Conservation (phyloP, 108 stramenopile genomes). For the Chaetoceros muelleri region DNA sequence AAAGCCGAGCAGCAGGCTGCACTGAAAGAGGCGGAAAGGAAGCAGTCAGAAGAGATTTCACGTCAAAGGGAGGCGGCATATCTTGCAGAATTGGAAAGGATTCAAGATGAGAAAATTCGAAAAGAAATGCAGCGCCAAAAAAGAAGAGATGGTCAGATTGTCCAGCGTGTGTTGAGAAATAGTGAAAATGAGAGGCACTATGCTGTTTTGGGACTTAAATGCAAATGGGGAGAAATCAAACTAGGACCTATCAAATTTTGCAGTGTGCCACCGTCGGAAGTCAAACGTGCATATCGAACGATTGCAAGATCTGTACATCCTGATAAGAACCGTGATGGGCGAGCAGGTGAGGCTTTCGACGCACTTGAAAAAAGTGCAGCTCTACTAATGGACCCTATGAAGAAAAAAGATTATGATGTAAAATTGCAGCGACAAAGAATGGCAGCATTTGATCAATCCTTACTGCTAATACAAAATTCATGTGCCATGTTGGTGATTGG, state of each 20-base stretch:
- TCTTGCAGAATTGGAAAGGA: constrained; percentile 45
- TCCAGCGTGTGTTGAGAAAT: constrained; percentile 38
- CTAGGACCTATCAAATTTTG: constrained; percentile 30
- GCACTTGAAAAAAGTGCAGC: constrained; percentile 57
- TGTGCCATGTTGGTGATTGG: constrained; percentile 9
- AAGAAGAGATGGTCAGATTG: constrained; percentile 42
- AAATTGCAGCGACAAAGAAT: neutral
- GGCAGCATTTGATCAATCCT: constrained; percentile 3
- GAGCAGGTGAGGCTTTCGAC: constrained; percentile 78
- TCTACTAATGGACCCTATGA: constrained; percentile 41
- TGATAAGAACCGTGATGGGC: constrained; percentile 67
- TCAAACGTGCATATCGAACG: constrained; percentile 48
- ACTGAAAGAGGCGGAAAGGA: neutral
- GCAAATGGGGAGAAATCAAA: constrained; percentile 30
- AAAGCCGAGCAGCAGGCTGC: neutral
- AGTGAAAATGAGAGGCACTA: constrained; percentile 39
- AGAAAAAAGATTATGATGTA: constrained; percentile 51
- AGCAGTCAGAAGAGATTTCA: constrained; percentile 24
- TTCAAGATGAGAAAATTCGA: constrained; percentile 57
- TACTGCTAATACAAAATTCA: neutral
- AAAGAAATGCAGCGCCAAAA: constrained; percentile 23
- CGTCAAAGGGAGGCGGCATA: constrained; percentile 48
- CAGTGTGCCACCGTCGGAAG: constrained; percentile 22
- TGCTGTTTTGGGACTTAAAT: constrained; percentile 58
- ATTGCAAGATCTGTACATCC: constrained; percentile 50